Evolutionary conservation across 2,329 filamentous ascomycete genomes (phyloP).

Genomic region (Cordyceps javanica): DNA sequence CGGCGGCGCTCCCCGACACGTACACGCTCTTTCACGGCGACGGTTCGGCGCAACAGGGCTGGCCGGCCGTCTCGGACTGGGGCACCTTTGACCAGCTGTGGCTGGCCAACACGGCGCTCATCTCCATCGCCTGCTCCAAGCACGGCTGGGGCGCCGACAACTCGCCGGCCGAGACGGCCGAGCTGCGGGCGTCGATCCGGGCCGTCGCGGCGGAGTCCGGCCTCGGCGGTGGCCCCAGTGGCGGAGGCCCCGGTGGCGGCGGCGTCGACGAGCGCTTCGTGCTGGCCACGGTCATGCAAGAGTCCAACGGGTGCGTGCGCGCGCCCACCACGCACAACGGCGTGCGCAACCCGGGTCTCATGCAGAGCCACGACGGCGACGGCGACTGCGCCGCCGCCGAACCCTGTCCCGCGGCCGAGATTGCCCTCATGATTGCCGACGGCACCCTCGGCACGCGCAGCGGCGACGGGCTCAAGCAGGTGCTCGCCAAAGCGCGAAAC

Average conservation of each 20-base stretch:
- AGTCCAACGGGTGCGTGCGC: conserved; percentile 18
- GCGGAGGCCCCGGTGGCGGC: too few relatives aligned
- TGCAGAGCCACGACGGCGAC: background rate
- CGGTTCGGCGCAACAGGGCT: conserved; percentile 17
- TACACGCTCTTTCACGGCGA: conserved; percentile 18
- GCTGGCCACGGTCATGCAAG: conserved; percentile 25
- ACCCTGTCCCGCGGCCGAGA: background rate
- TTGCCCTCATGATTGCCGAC: background rate
- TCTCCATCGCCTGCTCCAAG: conserved; percentile 10
- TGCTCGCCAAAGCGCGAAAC: background rate
- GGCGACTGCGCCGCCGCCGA: background rate
- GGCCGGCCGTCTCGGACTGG: conserved; percentile 17
- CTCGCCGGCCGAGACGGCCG: background rate
- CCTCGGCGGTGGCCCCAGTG: too few relatives aligned
- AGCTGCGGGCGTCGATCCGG: background rate
- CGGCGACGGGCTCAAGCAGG: background rate
- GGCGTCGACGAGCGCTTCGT: conserved; percentile 13
- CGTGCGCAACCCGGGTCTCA: conserved; percentile 1
- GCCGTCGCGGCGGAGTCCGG: background rate
- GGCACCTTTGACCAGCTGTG: conserved; percentile 15
- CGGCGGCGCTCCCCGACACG: conserved; percentile 10
- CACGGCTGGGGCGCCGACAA: conserved; percentile 3
- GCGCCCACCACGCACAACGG: background rate
- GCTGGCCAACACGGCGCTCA: conserved; percentile 14
- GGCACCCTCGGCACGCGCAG: background rate